phyloP scores from a whole-genome alignment of 257 asterid genomes.

The Jacaranda copaia region DNA sequence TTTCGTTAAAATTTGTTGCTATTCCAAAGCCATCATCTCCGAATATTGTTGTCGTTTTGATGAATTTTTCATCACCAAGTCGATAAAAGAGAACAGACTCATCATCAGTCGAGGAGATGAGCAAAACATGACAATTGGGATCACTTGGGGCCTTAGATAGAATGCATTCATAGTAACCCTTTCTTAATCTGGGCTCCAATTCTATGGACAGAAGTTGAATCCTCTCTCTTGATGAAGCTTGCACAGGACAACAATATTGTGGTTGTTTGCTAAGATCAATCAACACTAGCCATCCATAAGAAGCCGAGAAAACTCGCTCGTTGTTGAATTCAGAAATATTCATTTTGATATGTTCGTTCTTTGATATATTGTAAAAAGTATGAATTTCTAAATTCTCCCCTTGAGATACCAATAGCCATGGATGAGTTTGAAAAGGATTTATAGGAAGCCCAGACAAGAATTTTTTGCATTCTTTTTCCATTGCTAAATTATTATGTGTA shows the following conservation, averaged over 20 bases:
- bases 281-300: slow-evolving; percentile 11
- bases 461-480: neutral
- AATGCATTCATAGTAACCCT: neutral
- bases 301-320: neutral
- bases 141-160: slow-evolving; percentile 13
- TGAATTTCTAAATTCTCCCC: neutral
- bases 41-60: neutral
- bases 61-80: slow-evolving; percentile 1
- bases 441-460: neutral
- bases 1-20: neutral
- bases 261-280: neutral
- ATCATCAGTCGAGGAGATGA: neutral
- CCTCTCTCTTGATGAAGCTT: too few relatives aligned
- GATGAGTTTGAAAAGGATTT: neutral
- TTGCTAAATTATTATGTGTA: too few relatives aligned
- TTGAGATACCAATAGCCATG: slow-evolving; percentile 18
- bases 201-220: too few relatives aligned
- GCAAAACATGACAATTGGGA: slow-evolving; percentile 7
- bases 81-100: neutral
- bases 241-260: neutral
- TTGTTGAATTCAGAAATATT: neutral
- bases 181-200: neutral
- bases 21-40: neutral
- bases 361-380: slow-evolving; percentile 6
- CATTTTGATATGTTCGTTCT: neutral